These are phyloP conservation scores for Pisolithus marmoratus DNA, from an alignment of 768 basidiomycete species.

Conservation along the genomic window DNA sequence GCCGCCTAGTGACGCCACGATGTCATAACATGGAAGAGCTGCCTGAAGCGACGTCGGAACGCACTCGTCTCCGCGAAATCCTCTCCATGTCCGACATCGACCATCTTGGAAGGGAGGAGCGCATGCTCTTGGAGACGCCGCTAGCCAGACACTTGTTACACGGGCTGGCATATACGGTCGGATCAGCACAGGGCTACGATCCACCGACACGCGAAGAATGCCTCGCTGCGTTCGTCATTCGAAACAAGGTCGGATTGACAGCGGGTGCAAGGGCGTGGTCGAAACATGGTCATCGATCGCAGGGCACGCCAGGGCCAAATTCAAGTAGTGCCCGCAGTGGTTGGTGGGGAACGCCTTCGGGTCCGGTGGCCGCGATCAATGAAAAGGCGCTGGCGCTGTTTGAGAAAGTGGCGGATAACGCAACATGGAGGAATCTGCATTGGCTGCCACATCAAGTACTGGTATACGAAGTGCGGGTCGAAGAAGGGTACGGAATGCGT, in stretches of 20 bases:
- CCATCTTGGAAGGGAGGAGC: slow-evolving; percentile 10
- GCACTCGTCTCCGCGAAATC: slow-evolving; percentile 27
- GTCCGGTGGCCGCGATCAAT: slow-evolving; percentile 49
- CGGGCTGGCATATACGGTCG: slow-evolving; percentile 53
- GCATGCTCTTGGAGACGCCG: slow-evolving; percentile 14
- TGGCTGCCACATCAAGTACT: slow-evolving; percentile 59
- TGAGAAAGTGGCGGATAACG: slow-evolving; percentile 44
- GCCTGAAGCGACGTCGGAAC: slow-evolving; percentile 32
- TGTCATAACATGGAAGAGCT: slow-evolving; percentile 44
- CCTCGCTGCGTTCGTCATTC: slow-evolving; percentile 42
- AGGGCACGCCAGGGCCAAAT: background rate
- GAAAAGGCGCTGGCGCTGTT: slow-evolving; percentile 46
- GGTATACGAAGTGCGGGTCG: slow-evolving; percentile 56
- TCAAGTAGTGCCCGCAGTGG: slow-evolving; percentile 21
- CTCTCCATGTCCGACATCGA: slow-evolving; percentile 6
- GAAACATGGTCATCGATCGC: slow-evolving; percentile 57
- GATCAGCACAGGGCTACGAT: slow-evolving; percentile 49
- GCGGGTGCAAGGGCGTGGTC: slow-evolving; percentile 63
- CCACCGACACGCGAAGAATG: slow-evolving; percentile 49
- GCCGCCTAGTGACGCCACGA: slow-evolving; percentile 23
- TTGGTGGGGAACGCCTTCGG: slow-evolving; percentile 58
- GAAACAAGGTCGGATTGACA: slow-evolving; percentile 47
- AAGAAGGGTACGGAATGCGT: slow-evolving; percentile 62
- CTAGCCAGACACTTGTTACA: slow-evolving; percentile 42
- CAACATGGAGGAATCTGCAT: slow-evolving; percentile 61